Base-by-base conservation (phyloP, 139 green algal genomes). In the Tetraselmis striata region DNA sequence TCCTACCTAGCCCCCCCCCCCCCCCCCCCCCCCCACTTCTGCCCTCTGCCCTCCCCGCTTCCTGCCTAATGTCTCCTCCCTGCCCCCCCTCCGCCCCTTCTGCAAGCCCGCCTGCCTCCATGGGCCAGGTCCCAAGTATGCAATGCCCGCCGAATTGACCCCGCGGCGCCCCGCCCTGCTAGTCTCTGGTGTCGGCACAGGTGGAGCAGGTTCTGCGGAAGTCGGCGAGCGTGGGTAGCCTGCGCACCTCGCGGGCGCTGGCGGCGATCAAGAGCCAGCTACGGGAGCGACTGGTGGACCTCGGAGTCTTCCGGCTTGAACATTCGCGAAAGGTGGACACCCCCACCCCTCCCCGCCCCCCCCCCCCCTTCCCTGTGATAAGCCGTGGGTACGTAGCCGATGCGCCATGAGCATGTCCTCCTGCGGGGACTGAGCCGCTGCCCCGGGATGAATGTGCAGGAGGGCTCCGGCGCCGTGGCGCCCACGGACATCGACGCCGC, bases 401-500 rank as follows among this genome's bases (percentile, higher is more conserved):
- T 79, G 80, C 59, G 29, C 23, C 59, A 45, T 24, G n/a, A 82
- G 0, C 22, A 32, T 31, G 32, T 2, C 22, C 32, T 59, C 24
- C 67, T 75, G 59, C 85, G 83, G 77, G 76, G 24, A 45, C 59
- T 1, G 29, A 87, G 81, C 77, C 88, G n/a, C 77, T 76, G 30
- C 83, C 76, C 28, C 24, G 29, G 24, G 30, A n/a, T 32, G 79
- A 58, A 78, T 2, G 11, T 81, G 27, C 79, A 87, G 80, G 29
- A 80, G 5, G 87, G 87, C 29, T 84, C 79, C 27, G 87, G 89
- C 1, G 86, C 79, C 59, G 87, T 85, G 0, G 80, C 82, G 1
- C 82, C 67, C 2, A 0, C 29, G 24, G 89, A 92, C 81, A 24
- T 92, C 24, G 89, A 92, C 27, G 74, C 76, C 59, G 58, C 75